Conservation (phyloP, 2,329 filamentous ascomycete genomes). For the Aspergillus sp. region DNA sequence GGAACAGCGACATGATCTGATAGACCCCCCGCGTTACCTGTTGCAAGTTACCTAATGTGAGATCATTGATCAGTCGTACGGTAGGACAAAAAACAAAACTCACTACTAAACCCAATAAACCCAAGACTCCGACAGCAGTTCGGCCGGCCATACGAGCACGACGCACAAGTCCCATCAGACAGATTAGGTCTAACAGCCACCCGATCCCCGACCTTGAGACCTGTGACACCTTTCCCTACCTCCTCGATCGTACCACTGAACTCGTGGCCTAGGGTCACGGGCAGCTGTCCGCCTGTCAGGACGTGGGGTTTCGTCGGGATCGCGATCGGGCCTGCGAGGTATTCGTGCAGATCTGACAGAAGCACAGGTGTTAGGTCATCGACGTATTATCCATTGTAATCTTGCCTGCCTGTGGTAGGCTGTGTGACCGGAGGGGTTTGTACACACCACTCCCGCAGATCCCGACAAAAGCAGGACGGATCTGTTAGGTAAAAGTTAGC, state of each 20-base stretch:
- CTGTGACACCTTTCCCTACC: slow-evolving; percentile 52
- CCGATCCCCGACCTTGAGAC: slow-evolving; percentile 54
- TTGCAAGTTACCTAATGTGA: neutral
- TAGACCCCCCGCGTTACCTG: slow-evolving; percentile 28
- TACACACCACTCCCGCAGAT: slow-evolving; percentile 34
- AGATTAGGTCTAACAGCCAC: slow-evolving; percentile 63
- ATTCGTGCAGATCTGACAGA: slow-evolving; percentile 51
- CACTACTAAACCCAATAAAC: slow-evolving; percentile 53
- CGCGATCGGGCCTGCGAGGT: slow-evolving; percentile 50
- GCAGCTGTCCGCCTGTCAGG: slow-evolving; percentile 57
- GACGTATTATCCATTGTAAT: no score
- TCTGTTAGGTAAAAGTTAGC: slow-evolving; percentile 13
- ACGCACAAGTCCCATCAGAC: slow-evolving; percentile 56
- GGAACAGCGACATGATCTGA: slow-evolving; percentile 28
- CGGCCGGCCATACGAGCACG: slow-evolving; percentile 53
- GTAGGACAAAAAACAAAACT: neutral
- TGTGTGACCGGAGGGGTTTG: neutral
- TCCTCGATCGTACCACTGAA: slow-evolving; percentile 62
- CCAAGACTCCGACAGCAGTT: slow-evolving; percentile 61
- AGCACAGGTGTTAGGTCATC: neutral
- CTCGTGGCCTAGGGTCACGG: slow-evolving; percentile 65
- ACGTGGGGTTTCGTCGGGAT: slow-evolving; percentile 55
- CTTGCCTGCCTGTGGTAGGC: neutral
- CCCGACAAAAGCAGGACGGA: slow-evolving; percentile 34
- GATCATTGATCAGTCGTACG: neutral